Percentiles rank a stretch among this genome's conserved stretches.
These are phyloP conservation scores for Prunus mira DNA, from an alignment of 306 rosid species.

Conservation along the genomic window DNA sequence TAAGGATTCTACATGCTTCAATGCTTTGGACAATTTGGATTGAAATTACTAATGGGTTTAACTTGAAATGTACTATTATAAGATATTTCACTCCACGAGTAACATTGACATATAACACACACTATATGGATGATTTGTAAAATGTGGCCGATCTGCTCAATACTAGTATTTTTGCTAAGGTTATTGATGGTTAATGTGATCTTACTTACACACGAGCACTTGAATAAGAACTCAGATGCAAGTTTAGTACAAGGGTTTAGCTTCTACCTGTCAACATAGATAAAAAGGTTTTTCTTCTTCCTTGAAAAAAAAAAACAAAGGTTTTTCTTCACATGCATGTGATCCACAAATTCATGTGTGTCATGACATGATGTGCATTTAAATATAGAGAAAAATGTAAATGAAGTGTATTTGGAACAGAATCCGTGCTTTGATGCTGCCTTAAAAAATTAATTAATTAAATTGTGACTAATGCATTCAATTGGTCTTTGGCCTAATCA, in stretches of 20 bases:
- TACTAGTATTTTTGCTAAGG: no score
- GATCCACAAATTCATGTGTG: conserved; percentile 12
- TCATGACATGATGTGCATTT: background rate
- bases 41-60: no score
- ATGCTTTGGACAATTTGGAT: no score
- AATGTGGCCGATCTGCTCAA: no score
- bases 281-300: no score
- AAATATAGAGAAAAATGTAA: background rate
- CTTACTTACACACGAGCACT: no score
- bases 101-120: no score
- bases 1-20: no score
- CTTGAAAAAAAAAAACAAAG: background rate
- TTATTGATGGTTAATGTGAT: no score
- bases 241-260: background rate
- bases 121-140: no score
- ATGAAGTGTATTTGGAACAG: conserved; percentile 28
- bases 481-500: background rate
- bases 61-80: no score
- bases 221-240: background rate
- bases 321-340: background rate
- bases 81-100: no score
- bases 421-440: conserved; percentile 18
- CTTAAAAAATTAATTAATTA: background rate
- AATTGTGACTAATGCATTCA: background rate
- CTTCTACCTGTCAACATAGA: background rate